These are phyloP conservation scores for Cornus kousa DNA, from an alignment of 148 eudicot species.

Conservation along the genomic window DNA sequence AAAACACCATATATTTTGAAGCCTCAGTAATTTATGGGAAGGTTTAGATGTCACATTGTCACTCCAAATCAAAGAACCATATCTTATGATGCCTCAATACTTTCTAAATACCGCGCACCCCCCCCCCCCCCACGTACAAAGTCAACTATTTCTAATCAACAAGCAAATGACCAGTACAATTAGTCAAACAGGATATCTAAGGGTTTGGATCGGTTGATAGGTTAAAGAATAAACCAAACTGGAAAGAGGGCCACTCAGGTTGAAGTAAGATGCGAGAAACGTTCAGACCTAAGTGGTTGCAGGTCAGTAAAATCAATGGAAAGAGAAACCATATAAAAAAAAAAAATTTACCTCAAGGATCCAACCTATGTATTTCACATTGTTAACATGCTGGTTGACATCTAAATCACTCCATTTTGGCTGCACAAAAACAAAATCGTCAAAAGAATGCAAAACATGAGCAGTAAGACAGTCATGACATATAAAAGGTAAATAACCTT, in stretches of 20 bases:
- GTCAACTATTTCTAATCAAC: neutral
- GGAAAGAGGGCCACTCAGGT: neutral
- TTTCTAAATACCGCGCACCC: no score
- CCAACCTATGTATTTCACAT: conserved; percentile 89
- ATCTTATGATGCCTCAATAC: neutral
- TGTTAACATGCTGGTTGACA: conserved; percentile 91
- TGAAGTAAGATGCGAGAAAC: neutral
- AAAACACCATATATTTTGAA: neutral
- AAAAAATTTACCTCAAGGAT: conserved; percentile 73
- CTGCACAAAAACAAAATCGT: conserved; percentile 30
- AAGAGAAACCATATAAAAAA: neutral
- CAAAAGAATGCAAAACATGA: neutral
- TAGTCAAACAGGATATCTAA: no score
- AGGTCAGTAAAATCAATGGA: neutral
- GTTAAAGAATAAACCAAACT: neutral
- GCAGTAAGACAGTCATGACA: neutral
- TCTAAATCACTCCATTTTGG: conserved; percentile 89
- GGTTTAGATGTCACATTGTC: neutral
- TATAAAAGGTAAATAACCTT: neutral
- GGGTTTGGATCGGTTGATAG: neutral
- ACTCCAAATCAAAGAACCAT: no score
- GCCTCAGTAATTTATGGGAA: neutral
- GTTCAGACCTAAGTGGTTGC: neutral
- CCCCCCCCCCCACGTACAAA: no score
- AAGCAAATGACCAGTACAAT: neutral